Base-by-base conservation (phyloP, 495 filamentous ascomycete species). In the Platismatia glauca region DNA sequence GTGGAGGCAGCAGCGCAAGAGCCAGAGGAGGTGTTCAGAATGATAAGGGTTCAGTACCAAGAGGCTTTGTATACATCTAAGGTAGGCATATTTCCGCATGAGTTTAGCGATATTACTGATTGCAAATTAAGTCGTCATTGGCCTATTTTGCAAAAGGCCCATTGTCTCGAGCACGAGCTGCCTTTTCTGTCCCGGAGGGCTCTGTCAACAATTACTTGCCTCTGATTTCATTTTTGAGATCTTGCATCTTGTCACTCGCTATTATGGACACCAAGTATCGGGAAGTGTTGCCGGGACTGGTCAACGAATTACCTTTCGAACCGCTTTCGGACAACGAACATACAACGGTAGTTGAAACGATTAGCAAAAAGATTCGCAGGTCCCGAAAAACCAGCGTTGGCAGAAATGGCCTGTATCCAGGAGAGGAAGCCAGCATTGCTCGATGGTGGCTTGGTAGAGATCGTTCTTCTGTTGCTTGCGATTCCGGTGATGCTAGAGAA, bases 111-210 rank as follows among this genome's bases (percentile, higher is more conserved):
- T 57, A 53, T 29, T 0, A 35, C 37, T 55, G 39, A 66, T 33
- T 24, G 24, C 57, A 41, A 59, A 37, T 18, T 50, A 46, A 91
- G 85, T 88, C 90, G 29, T 94, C 94, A 16, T 75, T 97, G 68
- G 95, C 93, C 66, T 98, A 96, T 72, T 98, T 97, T 77, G 89
- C 93, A 24, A 98, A 98, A 78, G 94, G 94, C 2, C 91, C 94
- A 6, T 78, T 97, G 27, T 89, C 95, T n/a, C 83, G 91, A 68
- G 90, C 89, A 27, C 82, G 94, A 59, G 86, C 86, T 55, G 83
- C 84, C 39, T 90, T 95, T 64, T 77, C 83, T 33, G 78, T 82
- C 20, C 76, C 71, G 70, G 77, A 66, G 31, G 67, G 67, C 55
- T 65, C 66, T n/a, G 65, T 43, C 56, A 12, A 34, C n/a, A 55